Evolutionary conservation across 2,329 filamentous ascomycete species (phyloP).

Genomic region (Hymenoscyphus linearis): DNA sequence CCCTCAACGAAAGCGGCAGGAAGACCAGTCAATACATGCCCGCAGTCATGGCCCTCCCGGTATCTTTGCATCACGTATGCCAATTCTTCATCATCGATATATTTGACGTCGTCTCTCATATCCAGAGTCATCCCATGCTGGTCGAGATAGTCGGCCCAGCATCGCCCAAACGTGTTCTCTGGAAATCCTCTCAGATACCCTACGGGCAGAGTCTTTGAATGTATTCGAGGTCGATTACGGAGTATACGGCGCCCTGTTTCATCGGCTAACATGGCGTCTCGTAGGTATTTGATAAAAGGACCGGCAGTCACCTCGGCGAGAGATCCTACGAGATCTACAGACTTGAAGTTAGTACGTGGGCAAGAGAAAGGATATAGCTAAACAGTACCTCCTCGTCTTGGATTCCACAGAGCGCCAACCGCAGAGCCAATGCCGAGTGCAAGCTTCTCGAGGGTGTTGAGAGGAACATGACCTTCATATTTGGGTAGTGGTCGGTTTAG

Average conservation of each 20-base stretch:
- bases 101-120: no score
- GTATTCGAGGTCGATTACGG: slow-evolving; percentile 82
- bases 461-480: slow-evolving; percentile 87
- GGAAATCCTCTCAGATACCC: slow-evolving; percentile 63
- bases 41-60: no score
- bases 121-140: no score
- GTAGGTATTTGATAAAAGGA: slow-evolving; percentile 91
- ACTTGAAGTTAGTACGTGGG: no score
- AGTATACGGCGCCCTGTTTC: slow-evolving; percentile 87
- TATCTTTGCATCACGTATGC: no score
- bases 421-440: slow-evolving; percentile 63
- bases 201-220: slow-evolving; percentile 62
- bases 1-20: slow-evolving; percentile 87
- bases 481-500: slow-evolving; percentile 51
- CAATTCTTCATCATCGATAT: no score
- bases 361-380: neutral
- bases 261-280: slow-evolving; percentile 80
- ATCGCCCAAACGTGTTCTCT: no score
- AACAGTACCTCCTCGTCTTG: slow-evolving; percentile 65
- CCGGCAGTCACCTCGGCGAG: slow-evolving; percentile 93
- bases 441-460: slow-evolving; percentile 71
- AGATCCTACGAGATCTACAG: slow-evolving; percentile 79
- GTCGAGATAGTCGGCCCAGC: no score
- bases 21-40: slow-evolving; percentile 87
- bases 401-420: slow-evolving; percentile 62